phyloP scores from a whole-genome alignment of 371 early-diverging fungal species.

The Umbelopsis sp. region DNA sequence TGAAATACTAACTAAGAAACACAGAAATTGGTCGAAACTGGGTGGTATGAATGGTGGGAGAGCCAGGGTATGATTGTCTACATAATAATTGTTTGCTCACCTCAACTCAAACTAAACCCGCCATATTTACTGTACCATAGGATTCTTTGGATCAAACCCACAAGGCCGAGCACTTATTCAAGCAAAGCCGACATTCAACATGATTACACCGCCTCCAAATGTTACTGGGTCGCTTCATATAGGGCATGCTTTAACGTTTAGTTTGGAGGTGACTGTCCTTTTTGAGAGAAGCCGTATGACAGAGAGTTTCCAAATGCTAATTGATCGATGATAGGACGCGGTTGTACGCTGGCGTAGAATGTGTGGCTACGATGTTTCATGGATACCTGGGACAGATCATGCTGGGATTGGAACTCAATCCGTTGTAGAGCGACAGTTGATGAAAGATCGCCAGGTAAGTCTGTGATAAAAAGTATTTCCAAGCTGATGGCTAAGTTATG shows the following conservation, averaged over 20 bases:
- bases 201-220: conserved; percentile 97
- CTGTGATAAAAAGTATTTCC: too few species aligned
- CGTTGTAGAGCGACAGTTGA: conserved; percentile 91
- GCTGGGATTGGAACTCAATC: conserved; percentile 98
- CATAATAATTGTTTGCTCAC: not conserved
- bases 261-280: conserved; percentile 61
- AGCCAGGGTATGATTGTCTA: conserved; percentile 41
- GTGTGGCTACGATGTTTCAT: conserved; percentile 82
- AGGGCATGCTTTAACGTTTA: conserved; percentile 94
- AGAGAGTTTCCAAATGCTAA: not conserved
- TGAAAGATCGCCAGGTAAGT: conserved; percentile 55
- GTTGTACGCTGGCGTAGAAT: conserved; percentile 89
- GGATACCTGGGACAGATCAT: conserved; percentile 97
- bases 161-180: not conserved
- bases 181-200: conserved; percentile 50
- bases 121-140: not conserved
- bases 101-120: not conserved
- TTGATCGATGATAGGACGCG: conserved; percentile 65
- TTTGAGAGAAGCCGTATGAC: too few species aligned
- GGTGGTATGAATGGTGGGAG: conserved; percentile 78
- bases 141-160: not conserved
- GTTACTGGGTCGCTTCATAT: conserved; percentile 98
- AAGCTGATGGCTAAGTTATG: not conserved
- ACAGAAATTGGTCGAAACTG: conserved; percentile 56
- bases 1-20: not conserved